phyloP scores from a whole-genome alignment of 23 red algal species.

The Agarophyton chilense region DNA sequence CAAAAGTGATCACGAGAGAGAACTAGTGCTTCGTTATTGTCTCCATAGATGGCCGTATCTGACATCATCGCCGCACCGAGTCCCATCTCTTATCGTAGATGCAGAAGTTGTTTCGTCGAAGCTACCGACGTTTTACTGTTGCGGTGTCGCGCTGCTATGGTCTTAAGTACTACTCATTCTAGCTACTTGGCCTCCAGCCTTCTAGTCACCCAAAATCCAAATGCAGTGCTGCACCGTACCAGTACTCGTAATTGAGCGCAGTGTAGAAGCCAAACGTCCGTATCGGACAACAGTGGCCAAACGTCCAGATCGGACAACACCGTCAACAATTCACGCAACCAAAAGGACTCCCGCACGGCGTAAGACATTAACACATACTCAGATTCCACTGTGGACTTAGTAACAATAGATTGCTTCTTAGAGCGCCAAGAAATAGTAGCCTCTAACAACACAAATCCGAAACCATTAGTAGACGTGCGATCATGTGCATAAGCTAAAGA shows the following conservation, averaged over 20 bases:
- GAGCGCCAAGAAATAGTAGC: not conserved
- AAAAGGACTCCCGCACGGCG: slow-evolving; percentile 4
- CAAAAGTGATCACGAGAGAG: not conserved
- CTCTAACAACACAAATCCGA: not conserved
- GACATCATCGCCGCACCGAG: too few relatives aligned
- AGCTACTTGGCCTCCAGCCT: too few relatives aligned
- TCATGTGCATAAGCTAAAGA: not conserved
- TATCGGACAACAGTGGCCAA: too few relatives aligned
- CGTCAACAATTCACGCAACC: not conserved
- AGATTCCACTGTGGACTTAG: slow-evolving; percentile 5
- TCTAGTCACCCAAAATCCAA: not conserved
- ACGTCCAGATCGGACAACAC: too few relatives aligned
- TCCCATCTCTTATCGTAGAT: too few relatives aligned
- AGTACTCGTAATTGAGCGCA: too few relatives aligned
- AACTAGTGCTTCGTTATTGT: not conserved
- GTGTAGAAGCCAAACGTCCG: too few relatives aligned
- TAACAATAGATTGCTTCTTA: slow-evolving; percentile 12
- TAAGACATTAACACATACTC: slow-evolving; percentile 14
- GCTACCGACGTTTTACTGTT: too few relatives aligned
- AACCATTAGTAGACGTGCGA: slow-evolving; percentile 13
- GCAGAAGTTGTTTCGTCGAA: too few relatives aligned
- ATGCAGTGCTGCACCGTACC: too few relatives aligned
- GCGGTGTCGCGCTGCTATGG: too few relatives aligned
- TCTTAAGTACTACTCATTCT: too few relatives aligned
- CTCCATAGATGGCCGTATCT: not conserved